Evolutionary conservation across 495 filamentous ascomycete genomes (phyloP).

Genomic region (Penicillium mononematosum): DNA sequence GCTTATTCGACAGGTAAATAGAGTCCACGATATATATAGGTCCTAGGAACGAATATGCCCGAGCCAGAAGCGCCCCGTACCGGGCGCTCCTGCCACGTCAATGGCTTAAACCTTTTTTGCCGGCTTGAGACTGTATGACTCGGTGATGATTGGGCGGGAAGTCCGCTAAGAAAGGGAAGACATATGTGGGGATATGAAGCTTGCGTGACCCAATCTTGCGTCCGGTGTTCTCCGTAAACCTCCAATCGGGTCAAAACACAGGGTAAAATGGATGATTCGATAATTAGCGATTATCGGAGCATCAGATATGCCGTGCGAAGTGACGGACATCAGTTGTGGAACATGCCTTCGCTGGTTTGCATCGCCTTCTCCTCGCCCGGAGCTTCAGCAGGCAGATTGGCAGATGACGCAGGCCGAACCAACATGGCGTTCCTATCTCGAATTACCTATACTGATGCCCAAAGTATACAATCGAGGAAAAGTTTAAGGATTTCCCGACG

Average conservation of each 20-base stretch:
- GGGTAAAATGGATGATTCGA: neutral
- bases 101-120: neutral
- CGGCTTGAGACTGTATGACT: neutral
- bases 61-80: neutral
- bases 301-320: neutral
- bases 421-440: neutral
- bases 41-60: neutral
- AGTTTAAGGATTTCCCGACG: slow-evolving; percentile 59
- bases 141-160: neutral
- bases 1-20: neutral
- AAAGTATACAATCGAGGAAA: neutral
- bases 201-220: slow-evolving; percentile 4
- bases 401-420: neutral
- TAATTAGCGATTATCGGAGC: neutral
- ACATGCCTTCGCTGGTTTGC: neutral
- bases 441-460: neutral
- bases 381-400: neutral
- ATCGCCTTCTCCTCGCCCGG: neutral
- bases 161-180: neutral
- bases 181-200: neutral
- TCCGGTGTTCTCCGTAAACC: neutral
- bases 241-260: neutral
- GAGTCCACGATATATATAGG: neutral
- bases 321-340: neutral
- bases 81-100: neutral